phyloP scores from a whole-genome alignment of 345 rosid species.

The Pistacia atlantica region DNA sequence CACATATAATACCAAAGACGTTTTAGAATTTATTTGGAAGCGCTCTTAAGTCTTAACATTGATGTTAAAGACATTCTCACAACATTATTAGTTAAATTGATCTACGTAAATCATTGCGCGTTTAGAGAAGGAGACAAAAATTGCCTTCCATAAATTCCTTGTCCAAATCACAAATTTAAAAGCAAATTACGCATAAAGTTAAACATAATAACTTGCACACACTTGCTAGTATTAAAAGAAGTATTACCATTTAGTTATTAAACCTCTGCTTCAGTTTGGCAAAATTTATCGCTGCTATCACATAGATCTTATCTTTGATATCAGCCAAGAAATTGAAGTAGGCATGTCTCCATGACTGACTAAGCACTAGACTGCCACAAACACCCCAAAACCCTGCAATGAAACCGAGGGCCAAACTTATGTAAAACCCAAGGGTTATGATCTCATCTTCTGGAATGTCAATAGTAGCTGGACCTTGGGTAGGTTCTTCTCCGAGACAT shows the following conservation, averaged over 20 bases:
- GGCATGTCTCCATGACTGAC: conserved; percentile 12
- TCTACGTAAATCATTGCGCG: too few species aligned
- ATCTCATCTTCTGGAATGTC: neutral
- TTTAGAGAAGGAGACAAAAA: too few species aligned
- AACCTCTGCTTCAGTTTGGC: neutral
- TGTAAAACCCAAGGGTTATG: conserved; percentile 2
- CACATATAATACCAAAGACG: too few species aligned
- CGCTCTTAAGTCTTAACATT: too few species aligned
- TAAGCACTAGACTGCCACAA: neutral
- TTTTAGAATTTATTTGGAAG: too few species aligned
- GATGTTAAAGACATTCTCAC: too few species aligned
- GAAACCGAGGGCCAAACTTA: neutral
- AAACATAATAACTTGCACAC: too few species aligned
- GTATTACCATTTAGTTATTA: neutral
- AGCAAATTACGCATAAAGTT: too few species aligned
- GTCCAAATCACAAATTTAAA: too few species aligned
- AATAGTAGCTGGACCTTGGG: neutral
- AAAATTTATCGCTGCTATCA: neutral
- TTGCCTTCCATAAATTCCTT: too few species aligned
- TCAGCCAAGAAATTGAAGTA: conserved; percentile 7
- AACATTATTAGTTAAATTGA: too few species aligned
- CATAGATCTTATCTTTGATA: neutral
- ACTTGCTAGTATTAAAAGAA: too few species aligned
- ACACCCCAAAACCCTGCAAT: neutral
- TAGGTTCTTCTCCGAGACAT: conserved; percentile 1